phyloP scores from a whole-genome alignment of 2,329 filamentous ascomycete species.

The Ceratocystis papillata region DNA sequence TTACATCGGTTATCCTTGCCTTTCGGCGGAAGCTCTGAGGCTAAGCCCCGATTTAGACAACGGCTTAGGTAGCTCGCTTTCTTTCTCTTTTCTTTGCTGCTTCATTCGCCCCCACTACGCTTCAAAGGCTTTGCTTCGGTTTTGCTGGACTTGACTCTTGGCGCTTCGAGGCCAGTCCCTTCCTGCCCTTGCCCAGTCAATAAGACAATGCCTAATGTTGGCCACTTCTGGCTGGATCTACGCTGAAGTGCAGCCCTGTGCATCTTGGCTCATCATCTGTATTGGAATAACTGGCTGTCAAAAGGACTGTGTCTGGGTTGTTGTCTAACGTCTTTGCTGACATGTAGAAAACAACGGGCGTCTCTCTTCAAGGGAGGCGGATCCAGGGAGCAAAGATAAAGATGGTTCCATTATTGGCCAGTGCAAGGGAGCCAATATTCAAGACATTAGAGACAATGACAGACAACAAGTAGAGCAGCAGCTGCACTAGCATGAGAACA shows the following conservation, averaged over 20 bases:
- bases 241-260: background rate
- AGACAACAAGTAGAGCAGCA: background rate
- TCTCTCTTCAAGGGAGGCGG: background rate
- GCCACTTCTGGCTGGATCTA: background rate
- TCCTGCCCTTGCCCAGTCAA: background rate
- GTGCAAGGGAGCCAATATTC: background rate
- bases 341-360: background rate
- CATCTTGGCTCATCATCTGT: background rate
- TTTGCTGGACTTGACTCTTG: too few species aligned
- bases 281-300: conserved; percentile 5
- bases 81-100: too few species aligned
- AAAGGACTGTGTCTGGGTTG: background rate
- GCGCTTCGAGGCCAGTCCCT: too few species aligned
- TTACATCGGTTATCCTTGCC: background rate
- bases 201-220: background rate
- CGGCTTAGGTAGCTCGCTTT: too few species aligned
- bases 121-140: too few species aligned
- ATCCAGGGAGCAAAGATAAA: background rate
- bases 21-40: too few species aligned
- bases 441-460: background rate
- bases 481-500: background rate
- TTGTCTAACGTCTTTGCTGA: background rate
- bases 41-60: too few species aligned
- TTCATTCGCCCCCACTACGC: too few species aligned
- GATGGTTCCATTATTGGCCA: background rate